Base-by-base conservation (phyloP, 2,329 filamentous ascomycete genomes). In the Chrysosporium keratinophilum region DNA sequence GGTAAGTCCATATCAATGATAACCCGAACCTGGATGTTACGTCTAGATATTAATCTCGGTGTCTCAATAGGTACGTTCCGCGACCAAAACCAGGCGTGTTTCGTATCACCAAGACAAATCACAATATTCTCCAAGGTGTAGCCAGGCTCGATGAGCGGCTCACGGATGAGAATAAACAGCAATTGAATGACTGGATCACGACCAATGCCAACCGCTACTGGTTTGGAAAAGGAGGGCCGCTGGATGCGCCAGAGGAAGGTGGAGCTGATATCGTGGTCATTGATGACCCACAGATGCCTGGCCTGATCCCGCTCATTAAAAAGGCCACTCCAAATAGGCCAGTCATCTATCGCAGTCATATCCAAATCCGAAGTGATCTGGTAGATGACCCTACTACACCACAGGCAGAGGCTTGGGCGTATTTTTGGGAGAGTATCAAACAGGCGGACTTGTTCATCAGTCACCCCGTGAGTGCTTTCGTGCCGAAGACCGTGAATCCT, bases 61-160 rank as follows among this genome's bases (percentile, higher is more conserved):
- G 46, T 28, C 28, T 9, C n/a, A 35, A 33, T 43, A 79, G 77
- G 76, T 81, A 78, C 57, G 87, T 91, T 1, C 87, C 87, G 5
- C 88, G 88, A 66, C 86, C 87, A 19, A 82, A 84, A 49, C 85
- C 85, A 2, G 83, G 85, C 14, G 82, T 91, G 10, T 93, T 93
- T 69, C 78, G 86, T 49, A 84, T 88, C 68, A 93, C 87, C 60
- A 93, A 93, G 71, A 89, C 85, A 60, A 85, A 89, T 61, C 87
- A 93, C 78, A 93, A 93, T 69, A 90, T 91, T 59, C 80, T 93
- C 2, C 87, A 93, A 70, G 87, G 87, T 7, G 87, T 90, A 41
- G 81, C 82, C 40, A 74, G 77, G 23, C 78, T 81, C 0, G 77
- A 79, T 2, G 78, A 87, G 60, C 77, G 80, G n/a, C 75, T 91